These are phyloP conservation scores for Pseudogymnoascus sp. DNA, from an alignment of 2,329 filamentous ascomycete species.

Conservation along the genomic window DNA sequence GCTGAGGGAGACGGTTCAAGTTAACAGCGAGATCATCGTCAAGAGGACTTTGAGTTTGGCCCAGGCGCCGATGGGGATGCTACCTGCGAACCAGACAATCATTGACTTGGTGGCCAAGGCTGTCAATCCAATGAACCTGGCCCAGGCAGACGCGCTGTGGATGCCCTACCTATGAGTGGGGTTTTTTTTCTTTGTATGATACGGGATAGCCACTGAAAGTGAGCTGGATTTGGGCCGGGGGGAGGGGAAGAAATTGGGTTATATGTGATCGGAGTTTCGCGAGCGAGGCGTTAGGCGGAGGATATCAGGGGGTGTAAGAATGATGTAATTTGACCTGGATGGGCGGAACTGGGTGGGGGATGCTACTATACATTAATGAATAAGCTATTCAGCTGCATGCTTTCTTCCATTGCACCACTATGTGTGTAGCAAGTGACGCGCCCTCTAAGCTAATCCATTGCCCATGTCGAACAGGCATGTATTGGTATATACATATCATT, in stretches of 20 bases:
- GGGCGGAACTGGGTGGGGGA: not conserved
- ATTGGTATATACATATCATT: not conserved
- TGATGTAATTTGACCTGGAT: not conserved
- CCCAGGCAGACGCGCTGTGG: conserved; percentile 86
- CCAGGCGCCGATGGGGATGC: conserved; percentile 58
- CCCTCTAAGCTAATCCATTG: not conserved
- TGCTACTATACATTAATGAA: conserved; percentile 6
- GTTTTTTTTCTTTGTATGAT: not conserved
- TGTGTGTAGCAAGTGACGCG: not conserved
- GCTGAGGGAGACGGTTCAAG: conserved; percentile 65
- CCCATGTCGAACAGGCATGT: not conserved
- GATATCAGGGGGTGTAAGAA: not conserved
- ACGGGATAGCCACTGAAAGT: not conserved
- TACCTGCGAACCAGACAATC: conserved; percentile 94
- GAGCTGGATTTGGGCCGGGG: not conserved
- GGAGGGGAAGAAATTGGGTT: not conserved
- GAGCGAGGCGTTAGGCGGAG: conserved; percentile 1
- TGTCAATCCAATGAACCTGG: conserved; percentile 83
- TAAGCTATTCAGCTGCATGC: conserved; percentile 1
- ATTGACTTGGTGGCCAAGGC: conserved; percentile 90
- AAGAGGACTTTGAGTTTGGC: conserved; percentile 83
- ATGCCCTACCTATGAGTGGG: conserved; percentile 75
- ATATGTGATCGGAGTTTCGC: conserved; percentile 2
- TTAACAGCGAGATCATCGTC: conserved; percentile 84
- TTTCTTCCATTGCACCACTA: not conserved